phyloP scores from a whole-genome alignment of 768 basidiomycete genomes.

The Lactifluus volemus region DNA sequence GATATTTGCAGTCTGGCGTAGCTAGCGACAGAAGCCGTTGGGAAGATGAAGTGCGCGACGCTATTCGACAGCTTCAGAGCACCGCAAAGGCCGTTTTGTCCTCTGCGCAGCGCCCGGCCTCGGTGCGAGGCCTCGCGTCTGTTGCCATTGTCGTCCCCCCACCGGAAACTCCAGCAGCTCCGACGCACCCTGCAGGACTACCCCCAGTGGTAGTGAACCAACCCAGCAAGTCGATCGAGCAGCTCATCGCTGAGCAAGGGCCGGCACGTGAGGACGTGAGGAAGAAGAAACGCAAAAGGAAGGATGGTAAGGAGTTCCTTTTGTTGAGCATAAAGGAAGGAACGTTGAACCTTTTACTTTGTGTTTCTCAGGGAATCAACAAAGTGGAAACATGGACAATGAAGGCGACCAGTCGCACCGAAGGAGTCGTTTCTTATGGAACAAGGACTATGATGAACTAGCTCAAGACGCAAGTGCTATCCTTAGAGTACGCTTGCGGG shows the following conservation, averaged over 20 bases:
- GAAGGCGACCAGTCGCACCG: conserved; percentile 22
- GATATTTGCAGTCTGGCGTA: conserved; percentile 52
- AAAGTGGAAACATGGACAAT: conserved; percentile 1
- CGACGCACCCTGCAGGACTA: conserved; percentile 21
- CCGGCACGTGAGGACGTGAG: conserved; percentile 31
- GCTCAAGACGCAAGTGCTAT: conserved; percentile 79
- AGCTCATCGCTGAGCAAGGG: conserved; percentile 44
- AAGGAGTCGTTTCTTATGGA: conserved; percentile 76
- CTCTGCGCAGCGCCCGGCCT: conserved; percentile 22
- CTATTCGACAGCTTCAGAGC: conserved; percentile 47
- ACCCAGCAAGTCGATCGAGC: conserved; percentile 43
- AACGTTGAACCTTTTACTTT: not conserved
- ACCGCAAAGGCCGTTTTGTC: conserved; percentile 38
- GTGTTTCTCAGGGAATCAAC: not conserved
- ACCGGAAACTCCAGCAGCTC: not conserved
- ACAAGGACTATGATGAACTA: conserved; percentile 78
- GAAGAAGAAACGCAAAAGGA: conserved; percentile 30
- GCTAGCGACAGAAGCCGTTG: conserved; percentile 45
- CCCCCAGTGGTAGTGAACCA: conserved; percentile 36
- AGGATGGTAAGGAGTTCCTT: conserved; percentile 16
- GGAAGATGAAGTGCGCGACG: conserved; percentile 51
- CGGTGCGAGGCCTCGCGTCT: not conserved
- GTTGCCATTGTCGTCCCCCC: not conserved
- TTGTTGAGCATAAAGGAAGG: not conserved
- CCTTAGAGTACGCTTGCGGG: conserved; percentile 68